phyloP scores from a whole-genome alignment of 1,284 basidiomycete species.

The Exobasidium rhododendri region DNA sequence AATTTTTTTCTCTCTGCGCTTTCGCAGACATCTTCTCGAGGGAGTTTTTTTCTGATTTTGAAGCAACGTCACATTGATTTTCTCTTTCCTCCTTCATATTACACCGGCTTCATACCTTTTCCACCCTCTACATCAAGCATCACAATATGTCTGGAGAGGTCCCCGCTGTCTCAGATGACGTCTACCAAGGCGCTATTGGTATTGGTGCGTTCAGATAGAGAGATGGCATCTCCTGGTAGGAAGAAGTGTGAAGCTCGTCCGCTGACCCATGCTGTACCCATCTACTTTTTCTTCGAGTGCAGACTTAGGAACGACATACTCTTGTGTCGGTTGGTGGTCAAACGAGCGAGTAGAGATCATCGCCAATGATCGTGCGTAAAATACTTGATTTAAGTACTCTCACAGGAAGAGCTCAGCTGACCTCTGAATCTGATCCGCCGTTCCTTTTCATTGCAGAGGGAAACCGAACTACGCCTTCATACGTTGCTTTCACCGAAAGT shows the following conservation, averaged over 20 bases:
- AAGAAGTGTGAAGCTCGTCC: not conserved
- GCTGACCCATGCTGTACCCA: not conserved
- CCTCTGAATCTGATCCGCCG: too few species aligned
- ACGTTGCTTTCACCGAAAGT: constrained; percentile 94
- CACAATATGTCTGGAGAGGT: constrained; percentile 53
- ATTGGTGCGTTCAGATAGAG: constrained; percentile 64
- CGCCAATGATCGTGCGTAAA: constrained; percentile 57
- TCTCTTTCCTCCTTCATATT: not conserved
- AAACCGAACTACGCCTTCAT: constrained; percentile 97
- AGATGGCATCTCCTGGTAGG: too few species aligned
- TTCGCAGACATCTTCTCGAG: constrained; percentile 1
- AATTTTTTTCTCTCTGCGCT: not conserved
- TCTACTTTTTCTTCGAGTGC: constrained; percentile 6
- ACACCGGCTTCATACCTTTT: constrained; percentile 19
- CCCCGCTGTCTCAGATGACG: constrained; percentile 63
- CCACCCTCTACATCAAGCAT: constrained; percentile 27
- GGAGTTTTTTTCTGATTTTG: constrained; percentile 3
- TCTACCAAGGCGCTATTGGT: constrained; percentile 93
- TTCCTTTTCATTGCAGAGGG: constrained; percentile 76
- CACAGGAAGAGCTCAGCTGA: too few species aligned
- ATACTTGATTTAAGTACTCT: not conserved
- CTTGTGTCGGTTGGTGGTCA: constrained; percentile 62
- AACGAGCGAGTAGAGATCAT: constrained; percentile 54
- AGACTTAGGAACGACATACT: constrained; percentile 74
- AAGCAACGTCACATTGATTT: not conserved